Base-by-base conservation (phyloP, 2,329 filamentous ascomycete genomes). In the Aspergillus pseudonomiae region DNA sequence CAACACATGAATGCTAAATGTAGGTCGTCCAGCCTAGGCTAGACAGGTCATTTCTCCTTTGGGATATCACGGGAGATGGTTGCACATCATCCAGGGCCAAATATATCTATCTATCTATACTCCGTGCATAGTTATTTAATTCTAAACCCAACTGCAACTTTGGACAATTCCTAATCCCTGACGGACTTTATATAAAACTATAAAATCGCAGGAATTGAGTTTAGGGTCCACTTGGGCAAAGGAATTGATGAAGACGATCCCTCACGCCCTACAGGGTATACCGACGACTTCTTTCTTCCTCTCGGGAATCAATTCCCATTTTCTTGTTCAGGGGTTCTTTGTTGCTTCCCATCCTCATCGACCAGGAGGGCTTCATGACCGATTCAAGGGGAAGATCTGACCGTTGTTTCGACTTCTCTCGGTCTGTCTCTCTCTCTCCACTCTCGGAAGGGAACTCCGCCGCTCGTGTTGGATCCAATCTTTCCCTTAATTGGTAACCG, bases 371-470 rank as follows among this genome's bases (percentile, higher is more conserved):
- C 5, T 12, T 14, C 12, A 11, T 46, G 9, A 11, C 41, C 2
- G 9, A 10, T 11, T 19, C 6, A 12, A 21, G 16, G 16, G 41
- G 45, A 16, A 26, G 45, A 14, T 48, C 16, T 28, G n/a, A 11
- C 52, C 30, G 52, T 24, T 36, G 52, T 54, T 36, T 36, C 34
- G 16, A 16, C 11, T 46, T 46, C 52, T 30, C 32, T 52, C 48
- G 46, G 50, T 55, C 60, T 55, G 57, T n/a, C 41, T 43, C 41
- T 43, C 19, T 41, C 36, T 41, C 36, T 41, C 36, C 16, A 34
- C 32, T 34, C 39, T 41, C 34, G 32, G 32, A 34, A 36, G 34
- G 14, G 14, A 36, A 36, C 19, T 41, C 16, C 39, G 39, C 39
- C 1, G n/a, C 10, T 28, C 14, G 12, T 48, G 24, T 48, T 48